phyloP scores from a whole-genome alignment of 192 early-diverging fungal genomes.

The Pilaira anomala region DNA sequence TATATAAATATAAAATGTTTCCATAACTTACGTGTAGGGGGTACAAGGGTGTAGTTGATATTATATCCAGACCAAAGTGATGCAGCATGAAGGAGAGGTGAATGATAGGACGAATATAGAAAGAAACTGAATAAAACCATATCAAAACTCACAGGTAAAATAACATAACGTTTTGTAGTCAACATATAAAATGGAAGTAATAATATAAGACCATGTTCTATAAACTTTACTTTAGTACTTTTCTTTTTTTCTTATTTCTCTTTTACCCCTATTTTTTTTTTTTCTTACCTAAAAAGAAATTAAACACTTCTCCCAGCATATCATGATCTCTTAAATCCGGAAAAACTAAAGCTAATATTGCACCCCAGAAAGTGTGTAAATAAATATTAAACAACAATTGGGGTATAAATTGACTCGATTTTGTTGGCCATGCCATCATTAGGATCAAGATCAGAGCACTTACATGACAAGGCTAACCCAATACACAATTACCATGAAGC shows the following conservation, averaged over 20 bases:
- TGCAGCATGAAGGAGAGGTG: conserved; percentile 37
- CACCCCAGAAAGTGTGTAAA: conserved; percentile 51
- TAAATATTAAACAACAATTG: conserved; percentile 50
- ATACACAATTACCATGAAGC: too few relatives aligned
- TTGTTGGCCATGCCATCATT: conserved; percentile 39
- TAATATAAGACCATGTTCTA: conserved; percentile 46
- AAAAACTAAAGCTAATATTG: conserved; percentile 44
- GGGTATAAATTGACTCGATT: conserved; percentile 32
- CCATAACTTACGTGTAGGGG: conserved; percentile 44
- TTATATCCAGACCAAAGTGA: conserved; percentile 47
- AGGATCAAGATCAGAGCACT: conserved; percentile 43
- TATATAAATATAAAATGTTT: too few relatives aligned
- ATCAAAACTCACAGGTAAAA: conserved; percentile 42
- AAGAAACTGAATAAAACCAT: conserved; percentile 51
- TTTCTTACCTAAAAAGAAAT: conserved; percentile 50
- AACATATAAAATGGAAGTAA: conserved; percentile 47
- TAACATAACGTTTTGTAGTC: conserved; percentile 47
- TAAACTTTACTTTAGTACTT: background rate
- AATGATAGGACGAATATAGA: conserved; percentile 52
- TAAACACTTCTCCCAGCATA: conserved; percentile 45
- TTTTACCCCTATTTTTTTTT: background rate
- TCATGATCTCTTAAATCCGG: conserved; percentile 52
- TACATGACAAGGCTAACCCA: conserved; percentile 46
- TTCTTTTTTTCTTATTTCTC: conserved; percentile 14
- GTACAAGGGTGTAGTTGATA: conserved; percentile 51